phyloP scores from a whole-genome alignment of 2,329 filamentous ascomycete species.

The Cryphonectria radicalis region DNA sequence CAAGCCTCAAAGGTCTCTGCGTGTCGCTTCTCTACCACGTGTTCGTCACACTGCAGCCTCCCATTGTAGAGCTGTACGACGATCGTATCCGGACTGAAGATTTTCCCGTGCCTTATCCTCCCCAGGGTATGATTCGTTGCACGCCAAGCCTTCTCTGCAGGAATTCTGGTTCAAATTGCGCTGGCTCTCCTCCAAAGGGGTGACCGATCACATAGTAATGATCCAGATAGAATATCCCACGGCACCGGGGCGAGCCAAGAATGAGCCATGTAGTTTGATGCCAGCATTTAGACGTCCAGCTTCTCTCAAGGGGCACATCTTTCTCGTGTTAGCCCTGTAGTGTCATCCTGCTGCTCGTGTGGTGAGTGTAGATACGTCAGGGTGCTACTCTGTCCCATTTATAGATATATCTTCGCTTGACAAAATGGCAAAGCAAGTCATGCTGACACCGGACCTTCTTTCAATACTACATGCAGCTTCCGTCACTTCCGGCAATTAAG shows the following conservation, averaged over 20 bases:
- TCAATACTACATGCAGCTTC: neutral
- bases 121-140: neutral
- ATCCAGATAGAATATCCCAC: neutral
- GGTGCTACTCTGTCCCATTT: neutral
- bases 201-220: neutral
- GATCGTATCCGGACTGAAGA: neutral
- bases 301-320: neutral
- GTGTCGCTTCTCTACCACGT: neutral
- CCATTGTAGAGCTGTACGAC: conserved; percentile 9
- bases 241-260: neutral
- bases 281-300: neutral
- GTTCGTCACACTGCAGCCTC: conserved; percentile 1
- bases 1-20: neutral
- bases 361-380: neutral
- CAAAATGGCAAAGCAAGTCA: neutral
- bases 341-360: neutral
- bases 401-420: neutral
- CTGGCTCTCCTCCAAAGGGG: neutral
- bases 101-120: neutral
- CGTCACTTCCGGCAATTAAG: neutral
- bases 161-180: too few species aligned
- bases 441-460: neutral
- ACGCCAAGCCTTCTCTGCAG: neutral
- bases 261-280: neutral
- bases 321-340: neutral